These are phyloP conservation scores for Carex pumila DNA, from an alignment of 176 grass and related monocot species.

Conservation along the genomic window DNA sequence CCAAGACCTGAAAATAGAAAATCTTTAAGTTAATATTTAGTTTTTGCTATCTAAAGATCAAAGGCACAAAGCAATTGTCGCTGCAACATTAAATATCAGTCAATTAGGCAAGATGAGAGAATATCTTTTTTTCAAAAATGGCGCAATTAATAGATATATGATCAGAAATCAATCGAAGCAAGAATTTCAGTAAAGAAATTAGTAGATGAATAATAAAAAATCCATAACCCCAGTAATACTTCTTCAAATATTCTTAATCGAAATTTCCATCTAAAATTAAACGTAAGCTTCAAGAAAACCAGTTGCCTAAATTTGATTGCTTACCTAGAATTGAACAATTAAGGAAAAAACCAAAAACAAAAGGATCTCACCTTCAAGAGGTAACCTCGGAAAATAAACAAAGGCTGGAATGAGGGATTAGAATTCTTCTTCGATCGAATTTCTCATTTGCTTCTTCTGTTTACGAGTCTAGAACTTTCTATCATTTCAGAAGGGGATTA, in stretches of 20 bases:
- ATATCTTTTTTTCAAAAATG: background rate
- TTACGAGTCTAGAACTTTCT: slow-evolving; percentile 13
- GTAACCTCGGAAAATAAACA: background rate
- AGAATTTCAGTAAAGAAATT: background rate
- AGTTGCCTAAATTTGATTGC: background rate
- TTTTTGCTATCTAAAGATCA: slow-evolving; percentile 3
- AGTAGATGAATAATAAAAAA: background rate
- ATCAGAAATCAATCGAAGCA: background rate
- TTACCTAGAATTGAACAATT: background rate
- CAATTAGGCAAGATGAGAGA: background rate
- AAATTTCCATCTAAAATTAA: background rate
- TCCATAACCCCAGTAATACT: background rate
- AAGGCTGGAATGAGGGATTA: background rate
- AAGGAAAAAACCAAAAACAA: background rate
- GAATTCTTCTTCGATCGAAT: background rate
- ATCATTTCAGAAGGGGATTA: background rate
- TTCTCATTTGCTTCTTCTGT: background rate
- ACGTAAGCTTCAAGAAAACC: background rate
- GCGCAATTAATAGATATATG: too few species aligned
- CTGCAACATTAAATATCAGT: background rate
- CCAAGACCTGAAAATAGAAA: slow-evolving; percentile 7
- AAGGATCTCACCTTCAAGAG: slow-evolving; percentile 4
- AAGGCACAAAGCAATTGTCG: background rate
- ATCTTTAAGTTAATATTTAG: slow-evolving; percentile 12
- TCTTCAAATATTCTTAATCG: background rate